phyloP scores from a whole-genome alignment of 345 rosid species.

The Corymbia maculata region DNA sequence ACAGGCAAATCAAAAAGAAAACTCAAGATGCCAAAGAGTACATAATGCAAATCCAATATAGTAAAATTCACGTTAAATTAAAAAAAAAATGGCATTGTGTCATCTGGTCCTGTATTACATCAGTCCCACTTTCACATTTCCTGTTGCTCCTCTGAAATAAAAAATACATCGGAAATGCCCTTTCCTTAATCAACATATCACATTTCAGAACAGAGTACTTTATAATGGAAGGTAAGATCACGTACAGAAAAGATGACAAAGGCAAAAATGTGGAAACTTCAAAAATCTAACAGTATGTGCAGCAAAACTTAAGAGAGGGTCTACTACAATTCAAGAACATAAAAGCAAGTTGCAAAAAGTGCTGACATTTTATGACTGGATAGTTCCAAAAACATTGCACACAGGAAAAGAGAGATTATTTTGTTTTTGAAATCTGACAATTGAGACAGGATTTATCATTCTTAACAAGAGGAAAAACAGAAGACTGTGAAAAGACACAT shows the following conservation, averaged over 20 bases:
- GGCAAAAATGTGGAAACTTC: neutral
- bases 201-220: neutral
- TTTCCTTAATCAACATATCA: neutral
- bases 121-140: neutral
- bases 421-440: neutral
- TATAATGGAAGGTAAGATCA: neutral
- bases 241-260: neutral
- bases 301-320: neutral
- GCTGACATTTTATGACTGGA: neutral
- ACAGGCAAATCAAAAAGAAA: neutral
- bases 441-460: neutral
- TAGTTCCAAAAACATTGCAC: neutral
- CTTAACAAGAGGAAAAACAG: neutral
- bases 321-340: neutral
- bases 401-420: neutral
- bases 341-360: neutral
- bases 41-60: neutral
- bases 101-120: neutral
- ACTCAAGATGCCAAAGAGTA: neutral
- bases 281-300: neutral
- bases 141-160: neutral
- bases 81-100: neutral
- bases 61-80: neutral
- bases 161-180: neutral
- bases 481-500: neutral